Conservation (phyloP, 805 yeast genomes). For the Metschnikowia lochheadii region DNA sequence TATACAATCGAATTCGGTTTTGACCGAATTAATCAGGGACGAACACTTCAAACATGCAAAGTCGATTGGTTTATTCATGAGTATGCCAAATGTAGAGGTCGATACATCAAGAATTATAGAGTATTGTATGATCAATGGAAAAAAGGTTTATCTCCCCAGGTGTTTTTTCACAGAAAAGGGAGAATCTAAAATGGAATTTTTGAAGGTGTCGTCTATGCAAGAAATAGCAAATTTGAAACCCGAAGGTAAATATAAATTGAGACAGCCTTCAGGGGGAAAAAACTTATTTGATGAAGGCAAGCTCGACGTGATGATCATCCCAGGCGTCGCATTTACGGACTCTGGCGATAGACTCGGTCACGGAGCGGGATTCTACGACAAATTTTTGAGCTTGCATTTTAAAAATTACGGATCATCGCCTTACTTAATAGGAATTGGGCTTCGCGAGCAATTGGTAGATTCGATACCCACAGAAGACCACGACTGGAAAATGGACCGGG, state of each 20-base stretch:
- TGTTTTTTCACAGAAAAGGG: constrained; percentile 31
- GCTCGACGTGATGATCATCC: constrained; percentile 72
- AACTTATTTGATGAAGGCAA: constrained; percentile 24
- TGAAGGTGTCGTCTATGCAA: constrained; percentile 39
- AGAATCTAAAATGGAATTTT: constrained; percentile 52
- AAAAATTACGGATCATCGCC: constrained; percentile 31
- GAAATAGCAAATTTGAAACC: constrained; percentile 52
- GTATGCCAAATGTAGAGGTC: constrained; percentile 69
- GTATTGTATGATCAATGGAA: constrained; percentile 46
- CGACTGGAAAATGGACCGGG: constrained; percentile 56
- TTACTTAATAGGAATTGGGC: constrained; percentile 56
- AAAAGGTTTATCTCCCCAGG: constrained; percentile 56
- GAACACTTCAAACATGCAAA: constrained; percentile 42
- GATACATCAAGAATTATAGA: constrained; percentile 54
- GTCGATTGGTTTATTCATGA: constrained; percentile 66
- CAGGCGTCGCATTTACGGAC: constrained; percentile 77
- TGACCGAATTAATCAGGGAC: constrained; percentile 15
- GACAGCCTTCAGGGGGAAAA: constrained; percentile 56
- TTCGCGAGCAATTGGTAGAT: constrained; percentile 57
- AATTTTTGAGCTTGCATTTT: constrained; percentile 29
- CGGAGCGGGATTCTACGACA: constrained; percentile 93
- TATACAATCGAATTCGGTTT: constrained; percentile 25
- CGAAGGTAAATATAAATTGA: constrained; percentile 59
- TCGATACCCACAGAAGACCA: constrained; percentile 56
- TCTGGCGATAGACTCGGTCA: constrained; percentile 68